Percentiles rank a stretch among this genome's conserved stretches.
phyloP scores from a whole-genome alignment of 2,329 filamentous ascomycete species.

The Sclerotinia trifoliorum region DNA sequence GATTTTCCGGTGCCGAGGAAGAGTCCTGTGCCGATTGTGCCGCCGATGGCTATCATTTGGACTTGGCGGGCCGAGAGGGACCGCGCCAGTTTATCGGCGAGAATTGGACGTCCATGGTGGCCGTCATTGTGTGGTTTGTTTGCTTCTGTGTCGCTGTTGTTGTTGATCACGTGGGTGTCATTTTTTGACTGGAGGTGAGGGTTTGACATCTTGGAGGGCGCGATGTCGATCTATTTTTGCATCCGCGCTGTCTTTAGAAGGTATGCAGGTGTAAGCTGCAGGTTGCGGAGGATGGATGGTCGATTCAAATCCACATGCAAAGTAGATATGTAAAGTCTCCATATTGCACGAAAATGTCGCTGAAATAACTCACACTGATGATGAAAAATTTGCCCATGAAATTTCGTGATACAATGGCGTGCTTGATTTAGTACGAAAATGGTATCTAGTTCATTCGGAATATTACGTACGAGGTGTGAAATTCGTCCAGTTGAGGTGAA shows the following conservation, averaged over 20 bases:
- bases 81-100: slow-evolving; percentile 46
- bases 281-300: not conserved
- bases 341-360: not conserved
- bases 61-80: slow-evolving; percentile 61
- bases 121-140: not conserved
- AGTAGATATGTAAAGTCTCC: not conserved
- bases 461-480: slow-evolving; percentile 4
- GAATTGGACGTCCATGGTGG: slow-evolving; percentile 9
- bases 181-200: not conserved
- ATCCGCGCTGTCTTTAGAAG: not conserved
- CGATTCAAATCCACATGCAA: too few relatives aligned
- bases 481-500: not conserved
- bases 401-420: slow-evolving; percentile 7
- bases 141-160: slow-evolving; percentile 7
- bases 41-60: slow-evolving; percentile 65
- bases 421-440: not conserved
- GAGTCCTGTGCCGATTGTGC: slow-evolving; percentile 59
- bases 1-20: slow-evolving; percentile 63
- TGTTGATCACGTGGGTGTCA: slow-evolving; percentile 1
- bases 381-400: not conserved
- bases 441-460: not conserved
- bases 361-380: not conserved
- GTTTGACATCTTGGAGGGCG: not conserved
- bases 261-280: not conserved
- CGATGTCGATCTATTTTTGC: not conserved